Evolutionary conservation across 2,329 filamentous ascomycete species (phyloP), one percentile per base, ranked within the genome.

Genomic region (Botrytis tulipae): DNA sequence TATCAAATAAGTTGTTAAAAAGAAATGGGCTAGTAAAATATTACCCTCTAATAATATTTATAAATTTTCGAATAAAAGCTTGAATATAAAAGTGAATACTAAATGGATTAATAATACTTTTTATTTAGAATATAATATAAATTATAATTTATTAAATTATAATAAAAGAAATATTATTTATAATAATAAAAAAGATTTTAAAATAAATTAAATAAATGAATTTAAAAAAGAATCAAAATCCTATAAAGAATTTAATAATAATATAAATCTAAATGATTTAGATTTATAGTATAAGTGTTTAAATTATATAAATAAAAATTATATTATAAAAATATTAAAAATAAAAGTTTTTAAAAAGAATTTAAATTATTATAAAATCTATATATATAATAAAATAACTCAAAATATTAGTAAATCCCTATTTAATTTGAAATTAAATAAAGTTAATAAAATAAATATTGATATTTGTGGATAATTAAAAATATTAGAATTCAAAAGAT

Each of bases 1-100:
- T 1, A 40, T 1, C 2, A 40, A 40, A 14, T 2, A 40, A 40
- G 12, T 2, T 4, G 0, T 12, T 14, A 40, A 40, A 40, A 14
- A 40, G 2, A 6, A 1, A 14, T 40, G 2, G 10, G 2, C 0
- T 12, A 14, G 12, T 0, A 1, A 40, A 40, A 40, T 40, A 40
- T 1, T 40, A 40, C 12, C 12, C 12, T 1, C 12, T 4, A 1
- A 2, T 0, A 40, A 40, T 14, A 14, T 40, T 12, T 40, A 40
- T 40, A 40, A 40, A 3, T 40, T 40, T 40, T 40, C 40, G 0
- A 40, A 40, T 40, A 40, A 40, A 40, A 12, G 0, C 3, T 35
- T 40, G 2, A 12, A 40, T 40, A 40, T 14, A 40, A 40, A 40
- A 4, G 3, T 12, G 1, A 40, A 14, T 4, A 4, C 40, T 40